Base-by-base conservation (phyloP, 2,329 filamentous ascomycete genomes). In the Neopestalotiopsis rosae region DNA sequence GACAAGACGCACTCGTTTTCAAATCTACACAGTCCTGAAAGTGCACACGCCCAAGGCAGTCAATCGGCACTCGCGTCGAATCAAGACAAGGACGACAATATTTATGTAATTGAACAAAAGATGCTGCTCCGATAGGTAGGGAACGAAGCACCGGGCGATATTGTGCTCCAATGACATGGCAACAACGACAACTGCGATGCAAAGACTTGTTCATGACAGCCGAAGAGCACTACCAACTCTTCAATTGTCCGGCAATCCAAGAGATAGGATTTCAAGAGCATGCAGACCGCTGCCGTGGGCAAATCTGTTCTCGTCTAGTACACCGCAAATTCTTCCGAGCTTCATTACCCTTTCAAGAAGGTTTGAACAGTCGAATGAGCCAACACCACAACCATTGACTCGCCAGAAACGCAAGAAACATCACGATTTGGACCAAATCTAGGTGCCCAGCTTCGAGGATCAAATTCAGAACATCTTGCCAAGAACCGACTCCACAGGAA, bases 61-160 rank as follows among this genome's bases (percentile, higher is more conserved):
- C 62, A 56, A 58, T 32, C 24, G 20, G 13, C 42, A n/a, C 45
- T 20, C 13, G 5, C 40, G 30, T n/a, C 17, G 13, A 12, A 49
- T 32, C 30, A 17, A 57, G 52, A 45, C 24, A 38, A 38, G 49
- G 45, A 56, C 20, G 64, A 66, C 1, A 40, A 65, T 28, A 30
- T 38, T 5, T 66, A n/a, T 24, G n/a, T 24, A 52, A 20, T 66
- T 10, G 64, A 66, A 24, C 64, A 66, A 17, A 66, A 66, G 30
- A 66, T 66, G 64, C 34, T 66, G 30, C 64, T 66, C 34, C 45
- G 28, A n/a, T 66, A 28, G 24, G 30, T 2, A 59, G 24, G 24
- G 10, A 24, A 2, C 45, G 9, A 10, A 24, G 2, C 17, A 52
- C 5, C 1, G 45, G n/a, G n/a, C 45, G n/a, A 52, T 1, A 52